A percentile compares a stretch with the other conserved stretches of the same genome.
phyloP scores from a whole-genome alignment of 2,329 filamentous ascomycete genomes.

The Trichoderma polysporum region DNA sequence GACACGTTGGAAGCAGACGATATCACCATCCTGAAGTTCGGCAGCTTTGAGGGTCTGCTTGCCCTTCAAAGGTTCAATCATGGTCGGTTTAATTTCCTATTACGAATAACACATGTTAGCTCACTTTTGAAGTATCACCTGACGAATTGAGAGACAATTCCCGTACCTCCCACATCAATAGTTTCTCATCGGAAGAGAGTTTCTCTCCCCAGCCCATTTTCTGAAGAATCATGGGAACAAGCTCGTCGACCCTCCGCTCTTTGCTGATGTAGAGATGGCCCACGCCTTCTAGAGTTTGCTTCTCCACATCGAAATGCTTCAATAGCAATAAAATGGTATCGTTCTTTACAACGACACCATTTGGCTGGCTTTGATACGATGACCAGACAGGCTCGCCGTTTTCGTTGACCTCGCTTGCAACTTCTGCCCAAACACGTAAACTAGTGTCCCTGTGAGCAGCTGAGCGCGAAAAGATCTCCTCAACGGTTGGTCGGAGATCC shows the following conservation, averaged over 20 bases:
- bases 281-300: constrained; percentile 72
- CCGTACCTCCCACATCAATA: constrained; percentile 72
- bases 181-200: constrained; percentile 59
- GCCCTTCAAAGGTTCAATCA: constrained; percentile 92
- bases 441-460: constrained; percentile 64
- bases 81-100: constrained; percentile 90
- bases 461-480: constrained; percentile 61
- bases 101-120: constrained; percentile 18
- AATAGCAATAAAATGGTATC: constrained; percentile 80
- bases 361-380: constrained; percentile 57
- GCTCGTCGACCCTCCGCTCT: constrained; percentile 82
- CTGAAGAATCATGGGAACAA: constrained; percentile 73
- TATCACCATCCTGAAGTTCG: constrained; percentile 95
- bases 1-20: constrained; percentile 85
- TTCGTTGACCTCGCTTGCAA: constrained; percentile 62
- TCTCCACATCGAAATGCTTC: constrained; percentile 82
- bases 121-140: neutral
- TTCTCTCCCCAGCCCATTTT: constrained; percentile 85
- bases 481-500: constrained; percentile 73
- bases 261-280: constrained; percentile 85
- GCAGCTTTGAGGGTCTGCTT: constrained; percentile 87
- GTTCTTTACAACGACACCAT: constrained; percentile 57
- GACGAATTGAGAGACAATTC: neutral
- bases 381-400: constrained; percentile 74
- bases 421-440: constrained; percentile 86